These are phyloP conservation scores for Alopecurus myosuroides DNA, from an alignment of 176 grass and related monocot species.

Conservation along the genomic window DNA sequence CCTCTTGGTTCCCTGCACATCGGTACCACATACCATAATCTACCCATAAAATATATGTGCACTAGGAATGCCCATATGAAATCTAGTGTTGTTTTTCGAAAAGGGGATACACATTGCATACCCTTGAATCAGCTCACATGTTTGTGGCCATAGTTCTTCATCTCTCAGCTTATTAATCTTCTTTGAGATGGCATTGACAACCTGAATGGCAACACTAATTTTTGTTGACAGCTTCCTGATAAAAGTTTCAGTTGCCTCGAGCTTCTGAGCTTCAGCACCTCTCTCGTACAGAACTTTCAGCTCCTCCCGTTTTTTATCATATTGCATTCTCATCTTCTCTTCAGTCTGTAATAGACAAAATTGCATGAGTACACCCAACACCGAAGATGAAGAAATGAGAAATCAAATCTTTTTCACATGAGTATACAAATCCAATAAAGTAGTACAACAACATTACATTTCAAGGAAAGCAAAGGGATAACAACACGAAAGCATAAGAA, in stretches of 20 bases:
- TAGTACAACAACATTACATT: neutral
- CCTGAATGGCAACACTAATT: constrained; percentile 43
- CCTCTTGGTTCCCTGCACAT: neutral
- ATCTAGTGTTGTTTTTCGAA: neutral
- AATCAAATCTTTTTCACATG: neutral
- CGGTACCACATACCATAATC: neutral
- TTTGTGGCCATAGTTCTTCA: constrained; percentile 64
- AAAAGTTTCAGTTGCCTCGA: constrained; percentile 30
- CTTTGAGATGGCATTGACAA: constrained; percentile 46
- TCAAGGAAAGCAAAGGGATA: neutral
- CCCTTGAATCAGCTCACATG: constrained; percentile 51
- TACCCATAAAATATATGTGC: neutral
- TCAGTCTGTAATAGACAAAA: constrained; percentile 39
- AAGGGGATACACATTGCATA: constrained; percentile 34
- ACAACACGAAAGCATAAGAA: neutral
- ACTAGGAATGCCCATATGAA: neutral
- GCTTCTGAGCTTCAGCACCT: constrained; percentile 48
- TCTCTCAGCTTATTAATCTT: constrained; percentile 66
- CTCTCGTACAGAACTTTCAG: constrained; percentile 7
- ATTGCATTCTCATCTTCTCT: constrained; percentile 48
- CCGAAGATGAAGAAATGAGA: neutral
- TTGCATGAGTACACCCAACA: constrained; percentile 4
- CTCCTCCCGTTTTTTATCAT: constrained; percentile 32
- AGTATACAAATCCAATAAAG: neutral
- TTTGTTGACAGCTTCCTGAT: constrained; percentile 52